Evolutionary conservation across 306 rosid species (phyloP).

Genomic region (Begonia masoniana): DNA sequence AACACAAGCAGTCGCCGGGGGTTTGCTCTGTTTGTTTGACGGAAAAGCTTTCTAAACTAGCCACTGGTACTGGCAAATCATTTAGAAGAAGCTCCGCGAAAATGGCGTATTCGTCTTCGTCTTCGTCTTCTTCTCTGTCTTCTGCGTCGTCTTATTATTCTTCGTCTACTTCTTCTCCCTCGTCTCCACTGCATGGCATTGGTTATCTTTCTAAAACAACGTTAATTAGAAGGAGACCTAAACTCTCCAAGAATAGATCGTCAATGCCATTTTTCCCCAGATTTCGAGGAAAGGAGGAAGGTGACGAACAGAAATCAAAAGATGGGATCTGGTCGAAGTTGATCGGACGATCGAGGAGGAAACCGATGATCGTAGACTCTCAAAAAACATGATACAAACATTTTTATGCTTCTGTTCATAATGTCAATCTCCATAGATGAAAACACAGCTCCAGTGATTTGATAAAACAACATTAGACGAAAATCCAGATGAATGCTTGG

Average conservation of each 20-base stretch:
- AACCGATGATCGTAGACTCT: not conserved
- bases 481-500: too few relatives aligned
- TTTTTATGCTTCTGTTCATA: not conserved
- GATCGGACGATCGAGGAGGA: constrained; percentile 2
- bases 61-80: not conserved
- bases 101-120: not conserved
- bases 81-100: not conserved
- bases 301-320: not conserved
- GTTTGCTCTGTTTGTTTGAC: constrained; percentile 67
- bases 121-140: not conserved
- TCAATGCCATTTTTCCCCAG: not conserved
- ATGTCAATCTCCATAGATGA: not conserved
- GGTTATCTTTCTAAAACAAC: not conserved
- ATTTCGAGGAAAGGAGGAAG: not conserved
- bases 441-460: not conserved
- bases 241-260: constrained; percentile 3
- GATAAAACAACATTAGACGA: not conserved
- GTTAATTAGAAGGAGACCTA: not conserved
- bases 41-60: not conserved
- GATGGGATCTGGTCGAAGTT: constrained; percentile 12
- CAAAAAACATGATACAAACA: not conserved
- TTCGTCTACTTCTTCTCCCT: constrained; percentile 9
- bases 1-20: constrained; percentile 70
- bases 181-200: constrained; percentile 6
- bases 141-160: constrained; percentile 2